These are phyloP conservation scores for Rhizoctonia solani DNA, from an alignment of 1,284 basidiomycete species.

Conservation along the genomic window DNA sequence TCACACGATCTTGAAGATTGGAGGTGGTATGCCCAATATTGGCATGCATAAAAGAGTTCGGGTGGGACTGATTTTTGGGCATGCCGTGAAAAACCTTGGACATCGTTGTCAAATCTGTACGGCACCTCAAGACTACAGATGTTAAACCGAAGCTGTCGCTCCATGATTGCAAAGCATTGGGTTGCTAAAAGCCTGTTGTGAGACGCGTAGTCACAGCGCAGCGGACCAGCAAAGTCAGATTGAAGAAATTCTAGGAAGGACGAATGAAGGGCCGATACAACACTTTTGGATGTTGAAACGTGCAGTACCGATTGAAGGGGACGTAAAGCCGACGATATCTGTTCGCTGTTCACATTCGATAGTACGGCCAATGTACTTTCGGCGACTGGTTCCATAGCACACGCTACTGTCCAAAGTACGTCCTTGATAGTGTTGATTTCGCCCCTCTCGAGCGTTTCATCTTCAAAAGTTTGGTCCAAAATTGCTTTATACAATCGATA, in stretches of 20 bases:
- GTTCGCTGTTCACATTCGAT: neutral
- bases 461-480: neutral
- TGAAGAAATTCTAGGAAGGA: neutral
- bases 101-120: neutral
- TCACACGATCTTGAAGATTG: neutral
- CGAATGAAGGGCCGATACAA: neutral
- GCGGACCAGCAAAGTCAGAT: neutral
- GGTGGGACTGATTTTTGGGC: neutral
- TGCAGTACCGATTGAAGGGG: neutral
- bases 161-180: neutral
- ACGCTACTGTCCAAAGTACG: neutral
- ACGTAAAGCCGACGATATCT: neutral
- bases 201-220: neutral
- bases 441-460: neutral
- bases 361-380: neutral
- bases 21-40: neutral
- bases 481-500: slow-evolving; percentile 1
- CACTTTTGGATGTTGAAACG: neutral
- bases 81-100: neutral
- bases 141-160: neutral
- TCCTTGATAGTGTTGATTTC: neutral
- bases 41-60: slow-evolving; percentile 2
- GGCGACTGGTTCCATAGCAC: neutral
- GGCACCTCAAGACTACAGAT: neutral
- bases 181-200: neutral